These are phyloP conservation scores for Umbilicus rupestris DNA, from an alignment of 164 flowering plant species.

Conservation along the genomic window DNA sequence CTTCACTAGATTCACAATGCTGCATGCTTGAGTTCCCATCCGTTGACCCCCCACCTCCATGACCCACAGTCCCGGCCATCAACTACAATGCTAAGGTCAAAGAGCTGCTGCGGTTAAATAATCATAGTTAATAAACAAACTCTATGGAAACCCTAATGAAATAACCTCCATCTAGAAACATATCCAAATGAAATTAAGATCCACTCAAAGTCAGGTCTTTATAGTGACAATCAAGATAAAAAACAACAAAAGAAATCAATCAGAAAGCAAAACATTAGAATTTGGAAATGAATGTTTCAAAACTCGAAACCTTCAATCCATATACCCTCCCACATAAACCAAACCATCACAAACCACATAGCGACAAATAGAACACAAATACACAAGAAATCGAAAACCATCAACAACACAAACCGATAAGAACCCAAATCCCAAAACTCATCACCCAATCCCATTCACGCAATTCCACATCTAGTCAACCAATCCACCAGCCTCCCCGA, in stretches of 20 bases:
- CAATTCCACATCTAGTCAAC: neutral
- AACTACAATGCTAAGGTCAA: constrained; percentile 11
- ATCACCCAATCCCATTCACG: neutral
- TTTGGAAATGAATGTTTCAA: neutral
- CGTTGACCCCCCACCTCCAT: constrained; percentile 38
- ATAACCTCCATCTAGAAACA: neutral
- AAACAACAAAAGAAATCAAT: neutral
- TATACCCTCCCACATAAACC: neutral
- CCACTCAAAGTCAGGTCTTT: neutral
- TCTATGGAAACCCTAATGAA: neutral
- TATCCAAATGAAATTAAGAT: neutral
- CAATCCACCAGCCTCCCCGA: neutral
- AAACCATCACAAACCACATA: too few species aligned
- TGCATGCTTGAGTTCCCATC: constrained; percentile 46
- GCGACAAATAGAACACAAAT: neutral
- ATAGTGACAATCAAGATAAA: too few species aligned
- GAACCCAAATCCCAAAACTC: neutral
- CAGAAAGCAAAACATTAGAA: neutral
- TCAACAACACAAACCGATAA: neutral
- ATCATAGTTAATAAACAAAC: neutral
- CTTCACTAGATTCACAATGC: constrained; percentile 43
- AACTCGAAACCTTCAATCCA: neutral
- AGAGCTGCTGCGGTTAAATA: neutral
- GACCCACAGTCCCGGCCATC: constrained; percentile 41
- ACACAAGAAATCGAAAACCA: neutral